Evolutionary conservation across 176 grass and related monocot genomes (phyloP).

Genomic region (Zizania latifolia): DNA sequence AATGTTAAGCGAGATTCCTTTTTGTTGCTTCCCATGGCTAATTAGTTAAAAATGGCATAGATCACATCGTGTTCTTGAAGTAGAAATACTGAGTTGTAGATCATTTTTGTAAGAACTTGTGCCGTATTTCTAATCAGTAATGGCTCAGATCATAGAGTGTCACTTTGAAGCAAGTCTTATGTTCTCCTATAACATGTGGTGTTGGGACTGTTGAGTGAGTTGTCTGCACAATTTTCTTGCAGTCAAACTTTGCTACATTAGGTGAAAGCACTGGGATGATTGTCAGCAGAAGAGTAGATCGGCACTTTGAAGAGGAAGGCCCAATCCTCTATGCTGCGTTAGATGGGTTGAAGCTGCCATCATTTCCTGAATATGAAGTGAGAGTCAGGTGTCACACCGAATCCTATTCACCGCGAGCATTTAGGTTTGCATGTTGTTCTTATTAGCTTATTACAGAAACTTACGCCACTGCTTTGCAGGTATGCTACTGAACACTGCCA

Average conservation of each 20-base stretch:
- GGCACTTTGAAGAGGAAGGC: constrained; percentile 97
- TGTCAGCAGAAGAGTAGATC: constrained; percentile 64
- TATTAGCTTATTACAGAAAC: no score
- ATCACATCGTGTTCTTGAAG: no score
- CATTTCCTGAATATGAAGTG: constrained; percentile 75
- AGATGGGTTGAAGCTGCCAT: constrained; percentile 78
- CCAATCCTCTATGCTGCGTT: constrained; percentile 62
- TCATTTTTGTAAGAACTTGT: no score
- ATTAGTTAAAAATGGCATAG: no score
- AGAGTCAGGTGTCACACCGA: constrained; percentile 77
- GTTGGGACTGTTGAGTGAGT: background rate
- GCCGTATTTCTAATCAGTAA: no score
- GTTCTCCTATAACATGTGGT: background rate
- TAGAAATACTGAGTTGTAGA: background rate
- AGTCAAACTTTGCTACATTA: no score
- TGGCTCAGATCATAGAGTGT: no score
- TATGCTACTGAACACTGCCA: constrained; percentile 96
- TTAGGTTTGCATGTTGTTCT: no score
- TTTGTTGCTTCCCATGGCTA: no score
- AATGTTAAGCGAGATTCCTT: background rate
- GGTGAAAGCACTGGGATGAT: constrained; percentile 64
- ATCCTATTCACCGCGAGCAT: no score
- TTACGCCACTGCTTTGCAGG: constrained; percentile 29
- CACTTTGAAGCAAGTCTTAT: background rate
- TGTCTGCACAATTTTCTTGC: background rate